Evolutionary conservation across 1,284 basidiomycete genomes (phyloP), one percentile per base, ranked within the genome.

Genomic region (Leccinum subspadiceum): DNA sequence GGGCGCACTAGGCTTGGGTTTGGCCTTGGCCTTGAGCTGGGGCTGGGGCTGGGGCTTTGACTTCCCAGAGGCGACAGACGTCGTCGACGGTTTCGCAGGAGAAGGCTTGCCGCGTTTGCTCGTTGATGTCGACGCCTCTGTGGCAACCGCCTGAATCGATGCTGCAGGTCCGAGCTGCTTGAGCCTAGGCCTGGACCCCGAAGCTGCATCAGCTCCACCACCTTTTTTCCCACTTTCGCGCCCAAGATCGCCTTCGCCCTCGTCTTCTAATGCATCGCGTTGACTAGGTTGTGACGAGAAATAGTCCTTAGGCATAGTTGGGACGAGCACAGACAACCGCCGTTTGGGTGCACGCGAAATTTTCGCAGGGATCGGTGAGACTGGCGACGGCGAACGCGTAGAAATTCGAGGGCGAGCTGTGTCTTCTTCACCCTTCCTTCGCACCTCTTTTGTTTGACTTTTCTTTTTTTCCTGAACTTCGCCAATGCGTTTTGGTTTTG

Each of bases 301-400:
- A 20, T 74, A 72, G 2, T 73, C 67, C 39, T 62, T 57, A 9
- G 72, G 62, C 0, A 73, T 37, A 3, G 67, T 35, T 9, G 70
- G 70, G 12, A 75, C 53, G 1, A 74, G n/a, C 15, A 75, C 72
- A 4, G 70, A 73, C 2, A 74, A 35, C n/a, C 57, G 60, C 17
- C 63, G 68, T 39, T 70, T 74, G 0, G 49, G 57, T 3, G 49
- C 54, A 15, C 41, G 60, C 3, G 50, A 2, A 0, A 15, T 58
- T 53, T 62, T 65, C 4, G 20, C n/a, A 24, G 46, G 20, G n/a
- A n/a, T 50, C 4, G 58, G 46, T 5, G 62, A 48, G 2, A 41
- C n/a, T 4, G 63, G 60, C 4, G 57, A 53, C 3, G 60, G 56
- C 2, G 63, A 71, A 2, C 37, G 56, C 5, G 63, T 56, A 5